Conservation (phyloP, 768 basidiomycete species). For the Boletus reticulatus region DNA sequence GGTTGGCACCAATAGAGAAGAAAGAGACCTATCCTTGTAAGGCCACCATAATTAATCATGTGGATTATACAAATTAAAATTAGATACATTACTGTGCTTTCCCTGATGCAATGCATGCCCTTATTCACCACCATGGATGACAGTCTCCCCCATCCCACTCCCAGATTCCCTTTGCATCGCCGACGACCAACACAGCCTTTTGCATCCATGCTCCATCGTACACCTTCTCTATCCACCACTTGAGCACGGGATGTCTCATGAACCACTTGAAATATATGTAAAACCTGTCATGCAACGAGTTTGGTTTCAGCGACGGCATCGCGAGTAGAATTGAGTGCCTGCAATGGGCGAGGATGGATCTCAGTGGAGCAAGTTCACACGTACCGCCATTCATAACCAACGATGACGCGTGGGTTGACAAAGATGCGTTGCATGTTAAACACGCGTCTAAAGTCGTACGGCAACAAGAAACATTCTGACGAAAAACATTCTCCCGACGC, state of each 20-base stretch:
- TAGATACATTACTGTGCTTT: too few relatives aligned
- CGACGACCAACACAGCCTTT: conserved; percentile 35
- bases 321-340: neutral
- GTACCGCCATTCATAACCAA: conserved; percentile 36
- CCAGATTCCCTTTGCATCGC: conserved; percentile 24
- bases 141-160: conserved; percentile 25
- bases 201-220: conserved; percentile 40
- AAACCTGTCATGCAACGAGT: conserved; percentile 14
- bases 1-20: too few relatives aligned
- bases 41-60: too few relatives aligned
- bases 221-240: conserved; percentile 41
- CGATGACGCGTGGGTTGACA: conserved; percentile 40
- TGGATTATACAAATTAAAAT: too few relatives aligned
- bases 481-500: conserved; percentile 18
- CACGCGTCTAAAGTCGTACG: conserved; percentile 41
- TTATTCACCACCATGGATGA: conserved; percentile 7
- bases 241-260: conserved; percentile 37
- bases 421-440: conserved; percentile 37
- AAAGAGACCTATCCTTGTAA: too few relatives aligned
- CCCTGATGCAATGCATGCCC: too few relatives aligned
- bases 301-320: neutral
- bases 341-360: too few relatives aligned
- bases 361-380: neutral
- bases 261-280: conserved; percentile 37
- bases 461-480: conserved; percentile 41